These are phyloP conservation scores for Apiotrichum mycotoxinovorans DNA, from an alignment of 1,284 basidiomycete genomes.

Conservation along the genomic window DNA sequence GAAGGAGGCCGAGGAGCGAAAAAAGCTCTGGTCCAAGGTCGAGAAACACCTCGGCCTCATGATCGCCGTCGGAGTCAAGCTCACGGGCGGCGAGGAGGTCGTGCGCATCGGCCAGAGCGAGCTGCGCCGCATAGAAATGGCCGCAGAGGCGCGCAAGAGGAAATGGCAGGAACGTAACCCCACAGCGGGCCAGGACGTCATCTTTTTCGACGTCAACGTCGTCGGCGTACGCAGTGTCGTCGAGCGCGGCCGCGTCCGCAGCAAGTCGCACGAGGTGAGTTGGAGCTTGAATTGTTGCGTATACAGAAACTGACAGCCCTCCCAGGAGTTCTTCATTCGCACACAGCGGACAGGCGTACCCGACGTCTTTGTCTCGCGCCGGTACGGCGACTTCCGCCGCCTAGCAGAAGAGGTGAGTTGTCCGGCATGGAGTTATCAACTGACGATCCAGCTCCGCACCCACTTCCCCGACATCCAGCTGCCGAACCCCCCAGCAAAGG, in stretches of 20 bases:
- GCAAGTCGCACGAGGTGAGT: conserved; percentile 73
- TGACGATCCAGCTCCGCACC: conserved; percentile 64
- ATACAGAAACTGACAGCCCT: conserved; percentile 3
- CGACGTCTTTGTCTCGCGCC: conserved; percentile 82
- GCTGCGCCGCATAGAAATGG: conserved; percentile 66
- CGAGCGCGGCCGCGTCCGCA: conserved; percentile 77
- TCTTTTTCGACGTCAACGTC: conserved; percentile 77
- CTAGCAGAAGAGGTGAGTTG: conserved; percentile 70
- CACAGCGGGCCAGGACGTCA: neutral
- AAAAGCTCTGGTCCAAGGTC: conserved; percentile 64
- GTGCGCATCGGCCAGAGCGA: conserved; percentile 78
- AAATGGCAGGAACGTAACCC: conserved; percentile 52
- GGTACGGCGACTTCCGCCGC: conserved; percentile 92
- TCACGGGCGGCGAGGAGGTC: conserved; percentile 76
- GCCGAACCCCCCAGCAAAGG: conserved; percentile 78
- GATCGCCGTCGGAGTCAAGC: conserved; percentile 72
- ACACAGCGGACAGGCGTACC: conserved; percentile 68
- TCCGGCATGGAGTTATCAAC: neutral
- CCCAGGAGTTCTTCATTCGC: conserved; percentile 91
- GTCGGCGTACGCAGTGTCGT: conserved; percentile 74
- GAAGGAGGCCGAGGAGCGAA: conserved; percentile 58
- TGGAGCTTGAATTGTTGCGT: neutral
- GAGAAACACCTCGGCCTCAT: conserved; percentile 81
- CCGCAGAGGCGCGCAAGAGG: conserved; percentile 57
- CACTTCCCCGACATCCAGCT: conserved; percentile 74